These are phyloP conservation scores for Nakazawaea pomicola DNA, from an alignment of 805 yeast genomes.

Conservation along the genomic window DNA sequence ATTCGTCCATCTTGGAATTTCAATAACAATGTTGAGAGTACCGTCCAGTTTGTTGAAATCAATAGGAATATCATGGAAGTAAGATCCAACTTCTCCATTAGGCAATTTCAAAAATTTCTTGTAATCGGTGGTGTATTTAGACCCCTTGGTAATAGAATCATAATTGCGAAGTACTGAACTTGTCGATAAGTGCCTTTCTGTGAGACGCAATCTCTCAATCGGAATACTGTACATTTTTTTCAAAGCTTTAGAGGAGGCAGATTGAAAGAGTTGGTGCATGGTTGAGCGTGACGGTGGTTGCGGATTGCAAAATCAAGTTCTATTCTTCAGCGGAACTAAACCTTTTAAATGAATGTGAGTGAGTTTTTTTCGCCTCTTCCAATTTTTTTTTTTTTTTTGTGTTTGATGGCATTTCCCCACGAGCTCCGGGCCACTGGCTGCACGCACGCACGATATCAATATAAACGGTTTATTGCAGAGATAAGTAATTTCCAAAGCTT, in stretches of 20 bases:
- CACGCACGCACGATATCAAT: no score
- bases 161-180: neutral
- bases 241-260: neutral
- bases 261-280: neutral
- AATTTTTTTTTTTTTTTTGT: no score
- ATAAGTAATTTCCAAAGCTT: no score
- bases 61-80: slow-evolving; percentile 70
- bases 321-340: no score
- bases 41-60: slow-evolving; percentile 33
- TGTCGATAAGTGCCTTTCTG: slow-evolving; percentile 7
- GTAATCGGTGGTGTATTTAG: slow-evolving; percentile 33
- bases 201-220: slow-evolving; percentile 7
- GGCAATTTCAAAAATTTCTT: slow-evolving; percentile 39
- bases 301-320: no score
- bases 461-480: no score
- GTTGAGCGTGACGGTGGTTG: no score
- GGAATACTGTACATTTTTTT: slow-evolving; percentile 2
- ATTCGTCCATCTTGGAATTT: slow-evolving; percentile 78
- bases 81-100: slow-evolving; percentile 49
- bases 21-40: slow-evolving; percentile 64
- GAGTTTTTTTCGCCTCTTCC: no score
- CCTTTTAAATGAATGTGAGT: no score
- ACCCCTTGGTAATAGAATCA: slow-evolving; percentile 20
- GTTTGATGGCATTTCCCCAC: no score
- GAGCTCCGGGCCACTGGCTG: no score